Conservation (phyloP, 805 yeast species). For the Suhomyces prunicola region DNA sequence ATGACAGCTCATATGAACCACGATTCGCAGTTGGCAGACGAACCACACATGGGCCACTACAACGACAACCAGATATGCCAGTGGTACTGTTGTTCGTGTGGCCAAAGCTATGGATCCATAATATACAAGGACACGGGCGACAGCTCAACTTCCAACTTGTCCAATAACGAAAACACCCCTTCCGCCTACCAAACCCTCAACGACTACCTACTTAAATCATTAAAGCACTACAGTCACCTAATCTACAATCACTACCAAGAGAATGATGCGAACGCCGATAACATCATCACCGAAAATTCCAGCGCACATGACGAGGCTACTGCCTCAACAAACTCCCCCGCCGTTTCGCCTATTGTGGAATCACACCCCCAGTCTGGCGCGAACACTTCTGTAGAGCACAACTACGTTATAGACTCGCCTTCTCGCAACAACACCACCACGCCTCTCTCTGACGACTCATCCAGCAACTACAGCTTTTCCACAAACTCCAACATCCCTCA, state of each 20-base stretch:
- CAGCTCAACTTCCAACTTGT: not conserved
- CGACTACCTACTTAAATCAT: conserved; percentile 9
- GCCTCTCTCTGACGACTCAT: not conserved
- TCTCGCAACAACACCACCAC: not conserved
- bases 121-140: conserved; percentile 5
- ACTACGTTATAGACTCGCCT: not conserved
- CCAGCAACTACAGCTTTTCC: not conserved
- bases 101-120: conserved; percentile 36
- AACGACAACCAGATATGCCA: conserved; percentile 31
- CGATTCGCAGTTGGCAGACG: not conserved
- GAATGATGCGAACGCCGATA: not conserved
- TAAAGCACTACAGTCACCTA: conserved; percentile 26
- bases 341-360: not conserved
- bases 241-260: conserved; percentile 12
- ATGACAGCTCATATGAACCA: not conserved
- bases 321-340: not conserved
- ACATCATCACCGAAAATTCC: not conserved
- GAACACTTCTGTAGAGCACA: not conserved
- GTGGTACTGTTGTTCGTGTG: conserved; percentile 43
- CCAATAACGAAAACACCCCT: not conserved
- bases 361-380: not conserved
- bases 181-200: not conserved
- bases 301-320: not conserved
- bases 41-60: conserved; percentile 2
- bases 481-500: not conserved